phyloP scores from a whole-genome alignment of 1,284 basidiomycete species.

The Cryptococcus sp. region DNA sequence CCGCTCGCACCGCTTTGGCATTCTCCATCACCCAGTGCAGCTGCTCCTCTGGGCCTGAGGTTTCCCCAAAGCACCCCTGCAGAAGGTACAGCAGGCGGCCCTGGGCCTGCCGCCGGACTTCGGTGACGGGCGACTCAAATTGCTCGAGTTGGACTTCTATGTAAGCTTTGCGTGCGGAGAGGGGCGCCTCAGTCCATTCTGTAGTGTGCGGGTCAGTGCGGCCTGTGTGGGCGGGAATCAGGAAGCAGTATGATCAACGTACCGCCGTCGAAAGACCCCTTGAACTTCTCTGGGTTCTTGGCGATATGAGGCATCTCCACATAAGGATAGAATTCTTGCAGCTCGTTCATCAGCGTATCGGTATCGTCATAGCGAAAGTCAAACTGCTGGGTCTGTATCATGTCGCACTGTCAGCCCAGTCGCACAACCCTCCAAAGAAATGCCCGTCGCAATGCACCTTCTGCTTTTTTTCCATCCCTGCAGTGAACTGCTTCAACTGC shows the following conservation, averaged over 20 bases:
- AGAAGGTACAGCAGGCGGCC: slow-evolving; percentile 81
- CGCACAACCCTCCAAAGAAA: neutral
- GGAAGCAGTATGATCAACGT: slow-evolving; percentile 29
- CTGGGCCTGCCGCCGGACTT: slow-evolving; percentile 80
- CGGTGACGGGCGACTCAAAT: slow-evolving; percentile 78
- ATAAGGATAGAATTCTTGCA: slow-evolving; percentile 98
- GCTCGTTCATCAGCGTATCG: slow-evolving; percentile 89
- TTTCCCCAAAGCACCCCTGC: slow-evolving; percentile 91
- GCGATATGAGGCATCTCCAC: slow-evolving; percentile 88
- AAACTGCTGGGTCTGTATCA: slow-evolving; percentile 65
- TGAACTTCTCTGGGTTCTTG: slow-evolving; percentile 84
- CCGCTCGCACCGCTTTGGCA: slow-evolving; percentile 75
- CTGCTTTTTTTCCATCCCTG: slow-evolving; percentile 24
- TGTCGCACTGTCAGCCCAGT: neutral
- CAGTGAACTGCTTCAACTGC: slow-evolving; percentile 32
- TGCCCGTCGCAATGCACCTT: slow-evolving; percentile 20
- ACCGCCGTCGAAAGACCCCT: slow-evolving; percentile 74
- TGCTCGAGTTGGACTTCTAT: slow-evolving; percentile 76
- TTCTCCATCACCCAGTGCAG: slow-evolving; percentile 95
- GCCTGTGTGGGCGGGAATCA: neutral
- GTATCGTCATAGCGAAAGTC: slow-evolving; percentile 93
- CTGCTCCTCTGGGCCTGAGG: slow-evolving; percentile 86
- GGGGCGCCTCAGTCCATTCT: slow-evolving; percentile 74
- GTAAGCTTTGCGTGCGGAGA: slow-evolving; percentile 61
- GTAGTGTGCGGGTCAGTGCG: slow-evolving; percentile 2